These are phyloP conservation scores for Pseudodiploospora longispora DNA, from an alignment of 2,329 filamentous ascomycete species.

Conservation along the genomic window DNA sequence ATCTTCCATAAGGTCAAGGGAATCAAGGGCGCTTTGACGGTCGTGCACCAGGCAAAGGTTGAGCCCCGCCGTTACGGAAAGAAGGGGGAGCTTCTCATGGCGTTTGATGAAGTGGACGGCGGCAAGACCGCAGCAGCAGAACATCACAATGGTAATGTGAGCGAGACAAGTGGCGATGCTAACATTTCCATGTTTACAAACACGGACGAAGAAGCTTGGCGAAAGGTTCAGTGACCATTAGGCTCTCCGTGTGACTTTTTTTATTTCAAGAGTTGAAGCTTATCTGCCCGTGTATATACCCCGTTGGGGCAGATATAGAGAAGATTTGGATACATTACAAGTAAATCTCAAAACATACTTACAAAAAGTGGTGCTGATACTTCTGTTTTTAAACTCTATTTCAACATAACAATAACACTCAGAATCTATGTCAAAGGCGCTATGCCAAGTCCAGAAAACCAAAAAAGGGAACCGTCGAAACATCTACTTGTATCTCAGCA, in stretches of 20 bases:
- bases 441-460: too few species aligned
- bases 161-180: constrained; percentile 12
- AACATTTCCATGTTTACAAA: constrained; percentile 21
- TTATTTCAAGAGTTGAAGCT: too few species aligned
- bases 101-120: constrained; percentile 30
- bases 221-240: constrained; percentile 8
- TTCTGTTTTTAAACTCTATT: too few species aligned
- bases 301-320: background rate
- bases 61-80: constrained; percentile 51
- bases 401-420: too few species aligned
- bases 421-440: too few species aligned
- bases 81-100: constrained; percentile 48
- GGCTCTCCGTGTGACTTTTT: background rate
- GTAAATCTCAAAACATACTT: too few species aligned
- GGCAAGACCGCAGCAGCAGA: constrained; percentile 24
- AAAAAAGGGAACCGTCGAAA: too few species aligned
- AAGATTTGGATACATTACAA: too few species aligned
- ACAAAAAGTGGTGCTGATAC: too few species aligned
- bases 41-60: constrained; percentile 30
- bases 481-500: too few species aligned
- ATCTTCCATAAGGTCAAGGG: constrained; percentile 53
- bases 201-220: constrained; percentile 27
- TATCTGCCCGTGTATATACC: background rate
- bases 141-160: constrained; percentile 20
- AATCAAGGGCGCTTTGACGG: constrained; percentile 23